phyloP scores from a whole-genome alignment of 345 rosid species.

The Excoecaria cochinchinensis region DNA sequence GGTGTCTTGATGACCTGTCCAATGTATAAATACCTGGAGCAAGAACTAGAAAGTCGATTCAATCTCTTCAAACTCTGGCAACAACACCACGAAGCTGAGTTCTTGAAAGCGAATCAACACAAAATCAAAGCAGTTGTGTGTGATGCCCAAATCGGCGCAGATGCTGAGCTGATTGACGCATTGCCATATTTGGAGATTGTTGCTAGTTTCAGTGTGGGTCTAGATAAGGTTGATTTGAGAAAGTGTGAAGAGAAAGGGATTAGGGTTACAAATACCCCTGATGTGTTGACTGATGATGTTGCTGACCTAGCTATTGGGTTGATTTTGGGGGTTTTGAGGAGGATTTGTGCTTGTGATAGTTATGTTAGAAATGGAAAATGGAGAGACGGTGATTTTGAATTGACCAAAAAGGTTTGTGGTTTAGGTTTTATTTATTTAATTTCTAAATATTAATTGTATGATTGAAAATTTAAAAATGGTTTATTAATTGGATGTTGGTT shows the following conservation, averaged over 20 bases:
- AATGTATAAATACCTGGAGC: constrained; percentile 49
- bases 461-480: no score
- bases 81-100: constrained; percentile 5
- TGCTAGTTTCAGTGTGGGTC: constrained; percentile 57
- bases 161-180: constrained; percentile 47
- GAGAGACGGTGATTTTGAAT: constrained; percentile 39
- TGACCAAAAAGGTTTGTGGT: constrained; percentile 49
- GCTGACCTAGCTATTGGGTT: constrained; percentile 61
- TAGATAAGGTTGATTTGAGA: constrained; percentile 55
- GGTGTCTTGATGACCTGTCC: constrained; percentile 57
- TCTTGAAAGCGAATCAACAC: constrained; percentile 32
- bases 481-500: not conserved
- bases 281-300: constrained; percentile 66
- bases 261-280: constrained; percentile 60
- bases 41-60: constrained; percentile 48
- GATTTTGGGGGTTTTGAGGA: constrained; percentile 53
- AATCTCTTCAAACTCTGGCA: constrained; percentile 48
- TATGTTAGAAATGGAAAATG: constrained; percentile 53
- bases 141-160: constrained; percentile 42
- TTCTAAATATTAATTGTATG: not conserved
- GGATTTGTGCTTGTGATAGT: constrained; percentile 45
- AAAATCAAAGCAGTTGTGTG: constrained; percentile 51
- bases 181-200: constrained; percentile 60
- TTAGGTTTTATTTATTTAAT: not conserved
- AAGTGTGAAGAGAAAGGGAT: constrained; percentile 58